phyloP scores from a whole-genome alignment of 108 stramenopile species.

The Pseudonitzschia pungens region DNA sequence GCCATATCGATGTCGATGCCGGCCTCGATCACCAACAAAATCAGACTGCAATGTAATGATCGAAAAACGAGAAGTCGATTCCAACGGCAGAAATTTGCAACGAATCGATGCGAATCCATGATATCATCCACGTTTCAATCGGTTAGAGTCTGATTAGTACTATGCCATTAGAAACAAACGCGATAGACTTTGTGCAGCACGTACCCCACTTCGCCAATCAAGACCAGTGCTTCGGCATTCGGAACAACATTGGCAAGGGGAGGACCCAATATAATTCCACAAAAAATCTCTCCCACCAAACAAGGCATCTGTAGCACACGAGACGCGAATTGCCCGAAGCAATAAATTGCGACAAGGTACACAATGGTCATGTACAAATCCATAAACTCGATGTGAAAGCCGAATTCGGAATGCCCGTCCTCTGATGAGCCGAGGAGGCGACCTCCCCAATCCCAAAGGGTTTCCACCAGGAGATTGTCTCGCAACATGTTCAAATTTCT shows the following conservation, averaged over 20 bases:
- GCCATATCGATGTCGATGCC: slow-evolving; percentile 82
- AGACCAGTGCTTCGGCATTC: slow-evolving; percentile 64
- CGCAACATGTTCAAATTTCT: neutral
- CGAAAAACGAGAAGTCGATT: neutral
- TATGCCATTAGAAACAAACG: too few relatives aligned
- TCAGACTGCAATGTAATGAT: slow-evolving; percentile 35
- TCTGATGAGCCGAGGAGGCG: slow-evolving; percentile 7
- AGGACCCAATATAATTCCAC: slow-evolving; percentile 78
- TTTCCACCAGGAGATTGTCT: slow-evolving; percentile 10
- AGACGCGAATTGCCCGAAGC: slow-evolving; percentile 46
- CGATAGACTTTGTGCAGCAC: neutral
- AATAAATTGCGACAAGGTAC: slow-evolving; percentile 65
- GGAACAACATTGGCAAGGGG: slow-evolving; percentile 59
- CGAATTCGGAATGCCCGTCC: slow-evolving; percentile 35
- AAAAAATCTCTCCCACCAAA: slow-evolving; percentile 75
- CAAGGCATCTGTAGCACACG: slow-evolving; percentile 64
- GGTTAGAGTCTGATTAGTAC: too few relatives aligned
- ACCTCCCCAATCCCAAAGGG: slow-evolving; percentile 6
- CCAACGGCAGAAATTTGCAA: neutral
- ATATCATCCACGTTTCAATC: too few relatives aligned
- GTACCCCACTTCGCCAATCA: slow-evolving; percentile 76
- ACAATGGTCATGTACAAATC: slow-evolving; percentile 69
- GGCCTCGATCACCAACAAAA: slow-evolving; percentile 76
- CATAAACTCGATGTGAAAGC: slow-evolving; percentile 66
- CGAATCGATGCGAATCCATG: neutral